These are phyloP conservation scores for Neophaeococcomyces aloes DNA, from an alignment of 2,329 filamentous ascomycete genomes.

Conservation along the genomic window DNA sequence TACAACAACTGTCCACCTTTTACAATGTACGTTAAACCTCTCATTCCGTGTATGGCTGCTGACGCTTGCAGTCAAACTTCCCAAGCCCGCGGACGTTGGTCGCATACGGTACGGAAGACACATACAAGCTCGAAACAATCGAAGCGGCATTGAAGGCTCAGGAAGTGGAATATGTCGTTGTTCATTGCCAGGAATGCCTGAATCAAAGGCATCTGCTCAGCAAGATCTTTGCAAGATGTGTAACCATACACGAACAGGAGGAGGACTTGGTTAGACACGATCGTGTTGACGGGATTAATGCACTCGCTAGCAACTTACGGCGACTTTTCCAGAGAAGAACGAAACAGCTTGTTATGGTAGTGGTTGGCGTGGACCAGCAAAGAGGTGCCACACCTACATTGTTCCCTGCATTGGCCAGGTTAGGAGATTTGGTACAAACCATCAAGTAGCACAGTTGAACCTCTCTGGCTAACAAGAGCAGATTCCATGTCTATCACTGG, in stretches of 20 bases:
- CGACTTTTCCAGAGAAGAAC: constrained; percentile 27
- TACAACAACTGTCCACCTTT: constrained; percentile 31
- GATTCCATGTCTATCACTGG: constrained; percentile 66
- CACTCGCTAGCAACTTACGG: constrained; percentile 61
- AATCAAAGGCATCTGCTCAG: constrained; percentile 36
- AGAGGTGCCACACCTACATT: constrained; percentile 69
- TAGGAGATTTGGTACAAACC: constrained; percentile 64
- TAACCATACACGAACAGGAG: constrained; percentile 28
- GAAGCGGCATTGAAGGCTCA: constrained; percentile 53
- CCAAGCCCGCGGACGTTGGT: constrained; percentile 65
- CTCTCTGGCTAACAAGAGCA: constrained; percentile 28
- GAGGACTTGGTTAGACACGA: constrained; percentile 40
- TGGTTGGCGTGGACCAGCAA: constrained; percentile 80
- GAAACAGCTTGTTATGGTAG: constrained; percentile 65
- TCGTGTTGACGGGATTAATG: constrained; percentile 70
- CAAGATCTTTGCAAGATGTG: constrained; percentile 34
- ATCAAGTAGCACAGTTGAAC: not conserved
- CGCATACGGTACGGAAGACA: constrained; percentile 73
- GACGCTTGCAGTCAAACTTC: constrained; percentile 24
- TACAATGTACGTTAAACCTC: constrained; percentile 26
- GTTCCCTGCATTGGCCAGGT: constrained; percentile 65
- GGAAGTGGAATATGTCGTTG: constrained; percentile 34
- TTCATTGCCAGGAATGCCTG: constrained; percentile 37
- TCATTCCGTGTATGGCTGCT: not conserved
- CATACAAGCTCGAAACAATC: constrained; percentile 70